Base-by-base conservation (phyloP, 495 filamentous ascomycete genomes). In the Aspergillus campestris region DNA sequence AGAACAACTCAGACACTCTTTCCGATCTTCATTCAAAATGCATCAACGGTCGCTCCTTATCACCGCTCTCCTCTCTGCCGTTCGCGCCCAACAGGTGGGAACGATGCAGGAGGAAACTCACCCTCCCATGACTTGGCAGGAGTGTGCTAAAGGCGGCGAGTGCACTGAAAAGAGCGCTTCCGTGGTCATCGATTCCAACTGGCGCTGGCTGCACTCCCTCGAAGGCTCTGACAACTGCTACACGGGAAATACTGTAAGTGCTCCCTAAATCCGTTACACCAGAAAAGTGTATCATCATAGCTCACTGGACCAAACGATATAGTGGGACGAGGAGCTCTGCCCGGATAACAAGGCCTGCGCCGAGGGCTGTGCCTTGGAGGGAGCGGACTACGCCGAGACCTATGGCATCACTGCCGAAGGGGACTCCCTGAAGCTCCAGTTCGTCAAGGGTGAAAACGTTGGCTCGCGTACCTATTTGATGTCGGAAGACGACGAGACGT, bases 161-260 rank as follows among this genome's bases (percentile, higher is more conserved):
- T 86, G 81, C 64, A 71, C 70, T 7, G 57, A 66, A 12, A 58
- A 70, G 42, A 50, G 58, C 13, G 79, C 73, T 38, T 77, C 70
- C 9, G 64, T 87, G 44, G 79, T 82, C 28, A 65, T 86, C 42
- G 83, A 87, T 58, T 59, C 80, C 50, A 83, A 82, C 61, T 85
- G 80, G 74, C 73, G 80, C 15, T 80, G 77, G 77, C 58, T 78
- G 24, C 80, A 83, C 51, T 59, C 64, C 1, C 63, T 58, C 10
- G 57, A 66, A 24, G 67, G 66, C 40, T 75, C 57, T 52, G 73
- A 66, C 43, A 83, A 84, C 64, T 85, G 80, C 74, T 85, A 82
- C 60, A 76, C 71, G 35, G 81, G 78, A 34, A 77, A 74, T 55
- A 62, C 65, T 18, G 56, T 59, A 15, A 59, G 56, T 39, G 31